Evolutionary conservation across 2,329 filamentous ascomycete species (phyloP).

Genomic region (Diaporthe humulicola): DNA sequence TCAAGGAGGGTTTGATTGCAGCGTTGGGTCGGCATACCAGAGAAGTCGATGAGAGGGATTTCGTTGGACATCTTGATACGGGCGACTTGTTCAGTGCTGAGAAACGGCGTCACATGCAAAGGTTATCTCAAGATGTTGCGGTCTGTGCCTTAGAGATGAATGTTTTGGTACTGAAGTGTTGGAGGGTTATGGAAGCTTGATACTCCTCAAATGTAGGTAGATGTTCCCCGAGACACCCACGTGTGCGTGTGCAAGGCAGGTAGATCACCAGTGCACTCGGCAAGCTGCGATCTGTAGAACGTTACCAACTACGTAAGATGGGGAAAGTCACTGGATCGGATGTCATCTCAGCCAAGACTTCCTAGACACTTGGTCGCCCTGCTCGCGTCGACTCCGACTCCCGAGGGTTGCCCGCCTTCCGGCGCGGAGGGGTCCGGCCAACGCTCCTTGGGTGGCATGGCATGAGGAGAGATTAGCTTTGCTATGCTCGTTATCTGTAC

Average conservation of each 20-base stretch:
- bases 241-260: background rate
- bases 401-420: background rate
- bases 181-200: background rate
- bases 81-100: too few species aligned
- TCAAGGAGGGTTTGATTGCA: too few species aligned
- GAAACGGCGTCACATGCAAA: background rate
- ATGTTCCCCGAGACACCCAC: background rate
- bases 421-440: slow-evolving; percentile 18
- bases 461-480: background rate
- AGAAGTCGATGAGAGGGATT: slow-evolving; percentile 38
- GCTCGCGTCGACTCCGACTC: background rate
- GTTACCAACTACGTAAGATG: slow-evolving; percentile 2
- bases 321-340: slow-evolving; percentile 1
- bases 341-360: background rate
- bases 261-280: background rate
- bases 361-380: background rate
- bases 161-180: background rate
- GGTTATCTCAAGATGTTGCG: too few species aligned
- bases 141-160: background rate
- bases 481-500: background rate
- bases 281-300: background rate
- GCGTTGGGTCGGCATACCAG: background rate
- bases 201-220: background rate
- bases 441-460: too few species aligned
- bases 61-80: slow-evolving; percentile 25